A percentile compares a stretch with the other conserved stretches of the same genome.
phyloP scores from a whole-genome alignment of 495 filamentous ascomycete species.

The Parathielavia hyrcaniae region DNA sequence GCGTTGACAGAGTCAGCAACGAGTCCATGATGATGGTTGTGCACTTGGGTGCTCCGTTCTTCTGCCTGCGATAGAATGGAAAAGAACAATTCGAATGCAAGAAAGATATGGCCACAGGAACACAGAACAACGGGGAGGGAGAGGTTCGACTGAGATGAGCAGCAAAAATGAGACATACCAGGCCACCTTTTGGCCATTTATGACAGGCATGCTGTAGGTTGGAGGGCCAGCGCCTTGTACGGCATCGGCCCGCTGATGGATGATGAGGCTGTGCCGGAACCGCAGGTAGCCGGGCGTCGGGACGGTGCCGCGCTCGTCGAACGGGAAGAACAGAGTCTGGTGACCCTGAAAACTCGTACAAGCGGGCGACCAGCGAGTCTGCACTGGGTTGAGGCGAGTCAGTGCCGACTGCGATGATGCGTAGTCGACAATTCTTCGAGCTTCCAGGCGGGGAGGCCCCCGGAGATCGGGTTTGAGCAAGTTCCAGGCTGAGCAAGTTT shows the following conservation, averaged over 20 bases:
- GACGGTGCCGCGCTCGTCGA: neutral
- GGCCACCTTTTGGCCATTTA: slow-evolving; percentile 55
- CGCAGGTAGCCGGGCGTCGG: neutral
- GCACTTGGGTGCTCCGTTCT: too few species aligned
- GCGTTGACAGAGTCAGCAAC: slow-evolving; percentile 22
- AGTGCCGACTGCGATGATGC: neutral
- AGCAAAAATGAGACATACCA: slow-evolving; percentile 40
- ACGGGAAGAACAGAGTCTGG: neutral
- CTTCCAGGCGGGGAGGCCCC: neutral
- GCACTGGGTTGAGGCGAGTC: slow-evolving; percentile 9
- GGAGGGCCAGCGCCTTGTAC: neutral
- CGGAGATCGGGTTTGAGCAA: slow-evolving; percentile 1
- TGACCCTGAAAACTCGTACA: neutral
- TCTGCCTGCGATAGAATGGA: too few species aligned
- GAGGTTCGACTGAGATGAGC: slow-evolving; percentile 10
- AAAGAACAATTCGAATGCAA: neutral
- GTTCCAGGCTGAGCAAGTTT: slow-evolving; percentile 14
- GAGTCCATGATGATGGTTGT: neutral
- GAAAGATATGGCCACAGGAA: neutral
- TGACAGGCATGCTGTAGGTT: slow-evolving; percentile 45
- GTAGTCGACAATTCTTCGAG: neutral
- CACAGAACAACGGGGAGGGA: slow-evolving; percentile 5
- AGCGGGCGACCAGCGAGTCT: neutral
- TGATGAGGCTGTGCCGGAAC: neutral
- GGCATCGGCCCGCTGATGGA: slow-evolving; percentile 11